Conservation (phyloP, 2,329 filamentous ascomycete species). For the Paraphaeosphaeria minitans region DNA sequence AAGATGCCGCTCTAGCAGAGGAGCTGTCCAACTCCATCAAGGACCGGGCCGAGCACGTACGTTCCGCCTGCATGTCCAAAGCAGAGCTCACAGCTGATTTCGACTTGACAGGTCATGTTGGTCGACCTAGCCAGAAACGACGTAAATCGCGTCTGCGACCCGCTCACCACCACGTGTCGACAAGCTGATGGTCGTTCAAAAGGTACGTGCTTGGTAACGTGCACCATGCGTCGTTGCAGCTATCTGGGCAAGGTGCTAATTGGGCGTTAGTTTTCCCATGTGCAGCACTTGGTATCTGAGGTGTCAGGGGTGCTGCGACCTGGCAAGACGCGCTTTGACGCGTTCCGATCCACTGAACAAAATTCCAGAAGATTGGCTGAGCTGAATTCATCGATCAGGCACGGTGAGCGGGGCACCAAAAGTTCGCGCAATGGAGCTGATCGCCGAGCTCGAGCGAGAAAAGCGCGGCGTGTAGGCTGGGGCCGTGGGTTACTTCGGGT, state of each 20-base stretch:
- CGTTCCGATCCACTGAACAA: conserved; percentile 74
- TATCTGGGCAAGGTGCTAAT: conserved; percentile 12
- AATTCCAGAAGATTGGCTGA: conserved; percentile 15
- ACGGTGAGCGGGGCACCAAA: conserved; percentile 96
- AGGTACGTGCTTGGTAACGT: conserved; percentile 27
- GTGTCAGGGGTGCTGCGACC: conserved; percentile 87
- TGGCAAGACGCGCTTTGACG: conserved; percentile 89
- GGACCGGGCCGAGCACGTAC: conserved; percentile 62
- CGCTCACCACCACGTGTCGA: conserved; percentile 87
- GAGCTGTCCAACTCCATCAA: conserved; percentile 82
- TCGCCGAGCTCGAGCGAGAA: conserved; percentile 90
- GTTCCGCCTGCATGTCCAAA: conserved; percentile 13
- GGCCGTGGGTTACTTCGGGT: conserved; percentile 96
- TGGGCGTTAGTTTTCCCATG: conserved; percentile 77
- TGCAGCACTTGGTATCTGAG: conserved; percentile 95
- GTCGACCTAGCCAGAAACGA: conserved; percentile 96
- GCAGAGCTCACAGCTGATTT: conserved; percentile 64
- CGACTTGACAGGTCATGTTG: conserved; percentile 80
- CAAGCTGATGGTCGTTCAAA: conserved; percentile 76
- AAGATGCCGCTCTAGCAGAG: conserved; percentile 79
- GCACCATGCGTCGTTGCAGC: background rate
- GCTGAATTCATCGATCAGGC: conserved; percentile 26
- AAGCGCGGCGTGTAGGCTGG: conserved; percentile 96
- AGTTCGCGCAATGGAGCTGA: conserved; percentile 95
- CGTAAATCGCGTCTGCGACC: conserved; percentile 93